Evolutionary conservation across 306 rosid species (phyloP).

Genomic region (Fragaria vesca): DNA sequence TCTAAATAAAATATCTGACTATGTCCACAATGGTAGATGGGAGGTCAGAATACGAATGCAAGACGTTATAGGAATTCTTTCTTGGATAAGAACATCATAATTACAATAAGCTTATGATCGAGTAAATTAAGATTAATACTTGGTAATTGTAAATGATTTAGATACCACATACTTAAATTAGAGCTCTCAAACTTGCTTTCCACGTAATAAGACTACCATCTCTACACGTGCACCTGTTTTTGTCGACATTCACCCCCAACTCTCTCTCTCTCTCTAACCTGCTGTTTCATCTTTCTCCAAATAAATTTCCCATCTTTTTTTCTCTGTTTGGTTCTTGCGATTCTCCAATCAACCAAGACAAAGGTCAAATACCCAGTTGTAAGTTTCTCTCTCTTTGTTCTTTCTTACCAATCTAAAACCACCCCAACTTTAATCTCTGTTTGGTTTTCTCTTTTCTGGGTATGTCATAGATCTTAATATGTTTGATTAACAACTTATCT

Average conservation of each 20-base stretch:
- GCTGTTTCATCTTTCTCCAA: background rate
- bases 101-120: no score
- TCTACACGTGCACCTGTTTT: constrained; percentile 30
- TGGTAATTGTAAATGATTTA: background rate
- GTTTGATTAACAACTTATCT: constrained; percentile 8
- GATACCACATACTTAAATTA: background rate
- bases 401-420: constrained; percentile 12
- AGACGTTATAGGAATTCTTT: no score
- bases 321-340: constrained; percentile 18
- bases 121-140: no score
- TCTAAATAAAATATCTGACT: no score
- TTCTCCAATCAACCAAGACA: constrained; percentile 18
- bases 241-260: constrained; percentile 25
- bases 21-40: no score
- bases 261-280: background rate
- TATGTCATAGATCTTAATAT: constrained; percentile 39
- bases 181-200: constrained; percentile 13
- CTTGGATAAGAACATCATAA: no score
- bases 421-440: constrained; percentile 9
- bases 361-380: constrained; percentile 22
- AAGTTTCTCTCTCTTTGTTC: background rate
- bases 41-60: no score
- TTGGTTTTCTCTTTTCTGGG: constrained; percentile 20
- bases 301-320: background rate
- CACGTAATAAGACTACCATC: constrained; percentile 13